Percentiles rank a stretch among this genome's conserved stretches.
Evolutionary conservation across 441 rosid genomes (phyloP).

Genomic region (Croton setiger): DNA sequence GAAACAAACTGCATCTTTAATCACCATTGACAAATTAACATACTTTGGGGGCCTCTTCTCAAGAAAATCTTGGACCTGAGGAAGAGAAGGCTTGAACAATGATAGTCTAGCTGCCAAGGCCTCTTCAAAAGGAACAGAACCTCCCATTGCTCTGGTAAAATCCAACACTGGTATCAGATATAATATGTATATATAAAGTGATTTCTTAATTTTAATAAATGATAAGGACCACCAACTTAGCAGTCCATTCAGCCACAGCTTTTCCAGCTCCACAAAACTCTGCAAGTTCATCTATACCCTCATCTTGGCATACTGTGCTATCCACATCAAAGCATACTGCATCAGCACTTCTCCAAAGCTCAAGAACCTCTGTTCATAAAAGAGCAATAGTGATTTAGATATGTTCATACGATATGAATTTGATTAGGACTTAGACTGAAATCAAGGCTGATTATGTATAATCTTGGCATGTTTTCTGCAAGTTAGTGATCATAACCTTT

Average conservation of each 20-base stretch:
- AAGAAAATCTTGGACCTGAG: conserved; percentile 76
- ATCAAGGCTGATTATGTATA: neutral
- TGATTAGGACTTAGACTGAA: neutral
- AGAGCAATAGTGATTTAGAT: conserved; percentile 19
- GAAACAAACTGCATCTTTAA: neutral
- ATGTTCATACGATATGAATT: neutral
- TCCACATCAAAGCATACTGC: conserved; percentile 99
- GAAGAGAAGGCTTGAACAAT: conserved; percentile 77
- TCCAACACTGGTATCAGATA: conserved; percentile 17
- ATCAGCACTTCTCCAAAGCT: conserved; percentile 70
- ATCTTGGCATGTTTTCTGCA: neutral
- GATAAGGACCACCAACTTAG: conserved; percentile 53
- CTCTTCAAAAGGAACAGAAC: conserved; percentile 93
- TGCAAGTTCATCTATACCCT: conserved; percentile 97
- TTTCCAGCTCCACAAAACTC: conserved; percentile 98
- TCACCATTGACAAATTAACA: conserved; percentile 15
- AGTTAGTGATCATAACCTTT: conserved; percentile 40
- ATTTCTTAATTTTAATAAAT: neutral
- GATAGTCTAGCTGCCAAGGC: conserved; percentile 87
- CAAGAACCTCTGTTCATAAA: conserved; percentile 54
- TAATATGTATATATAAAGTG: neutral
- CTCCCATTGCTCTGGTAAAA: conserved; percentile 88
- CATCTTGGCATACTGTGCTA: conserved; percentile 94
- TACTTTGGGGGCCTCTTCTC: conserved; percentile 80
- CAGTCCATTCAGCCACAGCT: conserved; percentile 99